phyloP scores from a whole-genome alignment of 2,329 filamentous ascomycete genomes.

The Colletotrichum orchidophilum region DNA sequence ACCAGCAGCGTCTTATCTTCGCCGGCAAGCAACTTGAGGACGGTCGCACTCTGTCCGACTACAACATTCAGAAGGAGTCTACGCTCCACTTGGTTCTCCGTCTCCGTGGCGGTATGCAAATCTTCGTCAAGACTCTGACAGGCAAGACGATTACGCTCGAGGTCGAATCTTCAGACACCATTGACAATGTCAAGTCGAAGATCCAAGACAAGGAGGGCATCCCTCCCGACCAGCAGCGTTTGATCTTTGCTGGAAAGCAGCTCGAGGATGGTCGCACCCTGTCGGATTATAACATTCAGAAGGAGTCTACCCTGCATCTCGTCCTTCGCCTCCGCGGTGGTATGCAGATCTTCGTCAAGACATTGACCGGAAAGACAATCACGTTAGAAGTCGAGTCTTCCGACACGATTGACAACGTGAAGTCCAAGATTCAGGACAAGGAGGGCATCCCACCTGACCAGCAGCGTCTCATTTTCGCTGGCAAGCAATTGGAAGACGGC shows the following conservation, averaged over 20 bases:
- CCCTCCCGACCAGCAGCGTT: constrained; percentile 91
- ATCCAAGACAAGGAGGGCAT: constrained; percentile 96
- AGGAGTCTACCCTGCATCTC: constrained; percentile 84
- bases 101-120: constrained; percentile 90
- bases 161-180: constrained; percentile 88
- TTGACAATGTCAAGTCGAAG: constrained; percentile 94
- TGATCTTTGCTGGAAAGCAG: constrained; percentile 95
- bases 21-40: constrained; percentile 97
- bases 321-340: constrained; percentile 85
- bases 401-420: constrained; percentile 95
- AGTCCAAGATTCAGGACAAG: constrained; percentile 97
- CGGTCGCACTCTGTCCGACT: constrained; percentile 87
- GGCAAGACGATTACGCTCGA: constrained; percentile 96
- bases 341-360: constrained; percentile 85
- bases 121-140: constrained; percentile 87
- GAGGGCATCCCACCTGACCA: constrained; percentile 96
- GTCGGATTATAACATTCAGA: constrained; percentile 97
- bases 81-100: constrained; percentile 88
- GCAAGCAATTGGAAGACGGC: constrained; percentile 95
- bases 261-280: constrained; percentile 91
- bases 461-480: constrained; percentile 94
- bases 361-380: constrained; percentile 90
- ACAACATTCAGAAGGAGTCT: constrained; percentile 95
- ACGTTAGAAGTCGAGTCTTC: constrained; percentile 89
- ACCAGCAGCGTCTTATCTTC: constrained; percentile 96